These are phyloP conservation scores for Dunaliella primolecta DNA, from an alignment of 139 green algal genomes.

Conservation along the genomic window DNA sequence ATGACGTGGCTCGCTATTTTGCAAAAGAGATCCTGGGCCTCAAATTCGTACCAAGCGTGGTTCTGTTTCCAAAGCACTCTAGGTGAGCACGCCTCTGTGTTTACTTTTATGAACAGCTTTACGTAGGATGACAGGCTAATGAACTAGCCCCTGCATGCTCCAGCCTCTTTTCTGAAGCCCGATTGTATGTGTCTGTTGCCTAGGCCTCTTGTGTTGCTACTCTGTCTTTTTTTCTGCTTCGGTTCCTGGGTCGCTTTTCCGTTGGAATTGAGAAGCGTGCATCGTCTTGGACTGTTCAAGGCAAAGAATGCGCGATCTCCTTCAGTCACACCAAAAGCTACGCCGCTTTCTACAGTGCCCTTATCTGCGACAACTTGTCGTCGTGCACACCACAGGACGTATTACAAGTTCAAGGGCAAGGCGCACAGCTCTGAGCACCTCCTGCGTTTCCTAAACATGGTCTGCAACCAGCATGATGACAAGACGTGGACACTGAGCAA, in stretches of 20 bases:
- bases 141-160: background rate
- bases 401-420: constrained; percentile 39
- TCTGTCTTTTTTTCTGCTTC: background rate
- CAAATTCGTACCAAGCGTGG: constrained; percentile 25
- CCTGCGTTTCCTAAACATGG: constrained; percentile 46
- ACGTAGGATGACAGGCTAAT: no score
- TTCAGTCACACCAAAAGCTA: no score
- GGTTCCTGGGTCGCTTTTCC: background rate
- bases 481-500: constrained; percentile 14
- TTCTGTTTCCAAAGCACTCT: constrained; percentile 37
- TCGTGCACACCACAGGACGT: constrained; percentile 25
- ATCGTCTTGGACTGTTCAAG: no score
- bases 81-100: constrained; percentile 25
- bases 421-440: constrained; percentile 25
- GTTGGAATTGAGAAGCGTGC: background rate
- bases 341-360: no score
- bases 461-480: constrained; percentile 30
- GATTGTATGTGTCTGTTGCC: background rate
- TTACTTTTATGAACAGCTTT: no score
- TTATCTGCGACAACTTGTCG: no score
- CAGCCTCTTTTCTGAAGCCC: background rate
- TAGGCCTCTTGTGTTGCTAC: background rate
- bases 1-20: constrained; percentile 32
- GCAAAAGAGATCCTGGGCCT: constrained; percentile 34
- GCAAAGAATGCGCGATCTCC: no score